Evolutionary conservation across 2,329 filamentous ascomycete genomes (phyloP), one percentile per base, ranked within the genome.

Genomic region (Drechslerella dactyloides): DNA sequence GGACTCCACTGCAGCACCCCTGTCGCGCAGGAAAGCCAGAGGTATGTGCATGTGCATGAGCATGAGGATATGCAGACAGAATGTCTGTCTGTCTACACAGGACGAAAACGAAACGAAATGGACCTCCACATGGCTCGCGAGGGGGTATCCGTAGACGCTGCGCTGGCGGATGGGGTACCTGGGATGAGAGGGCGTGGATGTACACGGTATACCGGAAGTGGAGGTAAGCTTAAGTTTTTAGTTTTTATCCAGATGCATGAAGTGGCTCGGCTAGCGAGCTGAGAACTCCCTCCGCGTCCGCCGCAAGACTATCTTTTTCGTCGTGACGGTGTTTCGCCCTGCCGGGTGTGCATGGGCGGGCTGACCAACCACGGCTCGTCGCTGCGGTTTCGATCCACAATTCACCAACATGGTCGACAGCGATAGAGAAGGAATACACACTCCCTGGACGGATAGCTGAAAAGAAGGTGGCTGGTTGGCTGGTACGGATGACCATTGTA

Each of bases 331-430:
- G 37, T 42, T 42, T 42, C 37, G 37, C 37, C 37, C n/a, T 42
- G 37, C 37, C n/a, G 37, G 37, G 37, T 42, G n/a, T 42, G 11
- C 13, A 42, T 13, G 37, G 37, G 3, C n/a, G 3, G n/a, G 5
- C 37, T 42, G 37, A 17, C 37, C 37, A 42, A 42, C 37, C 37
- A 42, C 37, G 37, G n/a, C 37, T 42, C 37, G 37, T 42, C 37
- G 37, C 37, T 15, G 37, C 13, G 33, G 7, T 37, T 37, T 13
- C 37, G n/a, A 42, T 42, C 37, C 37, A 42, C 11, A 13, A 6
- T 42, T 42, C 4, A 2, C 3, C 37, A 3, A 42, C 37, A 42
- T 15, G n/a, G 7, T 42, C 11, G 37, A 42, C 11, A 37, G 37
- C 4, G 37, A 42, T 15, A 42, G 13, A 17, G n/a, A 15, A 15